Base-by-base conservation (phyloP, 2,329 filamentous ascomycete genomes). In the Zasmidium citrigriseum region DNA sequence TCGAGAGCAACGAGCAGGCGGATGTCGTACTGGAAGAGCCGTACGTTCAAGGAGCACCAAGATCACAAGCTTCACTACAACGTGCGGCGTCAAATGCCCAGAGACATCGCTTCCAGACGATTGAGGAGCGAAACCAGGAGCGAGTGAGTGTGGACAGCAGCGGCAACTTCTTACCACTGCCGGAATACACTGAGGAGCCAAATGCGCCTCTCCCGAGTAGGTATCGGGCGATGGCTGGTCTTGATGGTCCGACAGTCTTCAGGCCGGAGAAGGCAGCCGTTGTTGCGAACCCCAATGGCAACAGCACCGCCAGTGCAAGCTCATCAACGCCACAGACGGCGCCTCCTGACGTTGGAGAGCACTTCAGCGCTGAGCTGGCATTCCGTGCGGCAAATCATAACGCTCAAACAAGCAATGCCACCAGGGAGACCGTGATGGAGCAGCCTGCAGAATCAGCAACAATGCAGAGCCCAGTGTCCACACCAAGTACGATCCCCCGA, bases 101-200 rank as follows among this genome's bases (percentile, higher is more conserved):
- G 64, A 84, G 89, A 55, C 83, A 85, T 56, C 80, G 88, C n/a
- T 83, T 89, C 66, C 87, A 88, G 46, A 81, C 80, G 3, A 80
- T 84, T 1, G 79, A 85, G 20, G 80, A 82, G 57, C 65, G 68
- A 34, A 82, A 80, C 27, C 82, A 83, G 22, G 70, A 72, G 29
- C 63, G 67, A 27, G 60, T 66, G 46, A 68, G 65, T 49, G 60
- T 61, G 1, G 90, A 93, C 70, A 89, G 89, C 10, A 89, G 90
- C 68, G 89, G 90, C 66, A 91, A 89, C 85, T 88, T 91, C n/a
- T 86, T 90, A 11, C 89, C 90, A 4, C 89, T 91, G 22, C 90
- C 90, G 2, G 89, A 90, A 1, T 95, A 95, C 67, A 83, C 86
- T 27, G 84, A 86, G 60, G 86, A 89, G 2, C 72, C 76, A 3